phyloP scores from a whole-genome alignment of 164 flowering plant genomes.

The Tinospora cordifolia region DNA sequence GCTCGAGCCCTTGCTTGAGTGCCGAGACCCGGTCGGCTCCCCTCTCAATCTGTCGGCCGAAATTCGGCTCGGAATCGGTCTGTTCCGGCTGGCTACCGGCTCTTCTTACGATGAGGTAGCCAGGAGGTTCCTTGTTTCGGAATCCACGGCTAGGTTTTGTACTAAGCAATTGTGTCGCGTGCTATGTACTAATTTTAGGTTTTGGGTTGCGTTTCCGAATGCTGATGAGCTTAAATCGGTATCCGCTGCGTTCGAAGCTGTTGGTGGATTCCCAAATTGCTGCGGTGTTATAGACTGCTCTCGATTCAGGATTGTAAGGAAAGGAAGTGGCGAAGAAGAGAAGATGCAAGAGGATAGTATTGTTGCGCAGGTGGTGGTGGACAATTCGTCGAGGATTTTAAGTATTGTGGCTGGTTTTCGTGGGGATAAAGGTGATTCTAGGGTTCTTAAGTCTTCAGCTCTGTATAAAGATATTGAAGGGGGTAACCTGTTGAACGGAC shows the following conservation, averaged over 20 bases:
- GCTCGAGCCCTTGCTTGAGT: slow-evolving; percentile 84
- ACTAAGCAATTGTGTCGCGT: slow-evolving; percentile 77
- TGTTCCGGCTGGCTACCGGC: slow-evolving; percentile 64
- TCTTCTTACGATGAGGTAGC: slow-evolving; percentile 44
- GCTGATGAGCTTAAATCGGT: slow-evolving; percentile 41
- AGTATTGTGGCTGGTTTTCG: slow-evolving; percentile 61
- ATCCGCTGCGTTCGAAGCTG: slow-evolving; percentile 34
- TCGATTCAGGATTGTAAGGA: slow-evolving; percentile 32
- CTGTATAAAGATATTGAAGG: slow-evolving; percentile 47
- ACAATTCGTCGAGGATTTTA: slow-evolving; percentile 51
- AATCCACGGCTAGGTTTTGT: slow-evolving; percentile 51
- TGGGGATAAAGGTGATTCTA: slow-evolving; percentile 41
- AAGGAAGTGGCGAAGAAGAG: not conserved
- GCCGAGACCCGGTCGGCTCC: slow-evolving; percentile 65
- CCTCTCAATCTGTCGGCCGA: slow-evolving; percentile 54
- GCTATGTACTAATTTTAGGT: slow-evolving; percentile 77
- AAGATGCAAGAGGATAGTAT: slow-evolving; percentile 28
- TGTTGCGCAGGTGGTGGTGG: slow-evolving; percentile 67
- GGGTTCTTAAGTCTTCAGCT: slow-evolving; percentile 43
- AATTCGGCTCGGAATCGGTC: slow-evolving; percentile 64
- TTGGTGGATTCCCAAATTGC: slow-evolving; percentile 64
- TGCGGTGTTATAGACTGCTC: slow-evolving; percentile 58
- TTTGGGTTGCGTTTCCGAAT: slow-evolving; percentile 69
- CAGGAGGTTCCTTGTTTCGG: slow-evolving; percentile 46
- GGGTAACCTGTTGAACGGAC: slow-evolving; percentile 33